Conservation (phyloP, 495 filamentous ascomycete genomes). For the Aspergillus baeticus region DNA sequence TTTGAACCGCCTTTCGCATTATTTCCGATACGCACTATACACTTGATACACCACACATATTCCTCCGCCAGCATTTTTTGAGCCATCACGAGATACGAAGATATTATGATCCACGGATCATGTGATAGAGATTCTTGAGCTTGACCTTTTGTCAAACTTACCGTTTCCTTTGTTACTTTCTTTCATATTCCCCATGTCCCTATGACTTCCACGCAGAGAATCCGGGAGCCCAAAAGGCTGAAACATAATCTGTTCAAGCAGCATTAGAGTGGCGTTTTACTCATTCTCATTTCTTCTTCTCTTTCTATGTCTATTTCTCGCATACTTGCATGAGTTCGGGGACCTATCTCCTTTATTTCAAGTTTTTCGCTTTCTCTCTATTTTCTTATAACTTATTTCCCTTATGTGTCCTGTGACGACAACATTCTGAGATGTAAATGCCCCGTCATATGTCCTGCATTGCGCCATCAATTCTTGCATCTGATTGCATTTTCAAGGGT, state of each 20-base stretch:
- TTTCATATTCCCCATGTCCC: slow-evolving; percentile 15
- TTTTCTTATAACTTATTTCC: slow-evolving; percentile 9
- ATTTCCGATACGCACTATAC: slow-evolving; percentile 14
- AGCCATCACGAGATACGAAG: slow-evolving; percentile 43
- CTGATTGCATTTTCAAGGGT: slow-evolving; percentile 25
- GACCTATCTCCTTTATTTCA: slow-evolving; percentile 18
- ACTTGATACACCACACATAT: slow-evolving; percentile 21
- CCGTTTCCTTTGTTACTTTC: slow-evolving; percentile 22
- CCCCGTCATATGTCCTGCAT: slow-evolving; percentile 30
- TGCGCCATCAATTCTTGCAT: slow-evolving; percentile 28
- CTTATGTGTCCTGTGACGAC: slow-evolving; percentile 8
- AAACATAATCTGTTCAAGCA: slow-evolving; percentile 24
- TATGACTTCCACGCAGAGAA: slow-evolving; percentile 12
- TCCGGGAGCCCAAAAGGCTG: slow-evolving; percentile 16
- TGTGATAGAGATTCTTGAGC: slow-evolving; percentile 46
- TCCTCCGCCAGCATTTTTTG: slow-evolving; percentile 7
- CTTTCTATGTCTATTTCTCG: slow-evolving; percentile 17
- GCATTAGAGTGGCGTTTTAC: slow-evolving; percentile 33
- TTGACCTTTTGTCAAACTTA: slow-evolving; percentile 17
- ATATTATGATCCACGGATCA: slow-evolving; percentile 49
- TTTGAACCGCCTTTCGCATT: slow-evolving; percentile 12
- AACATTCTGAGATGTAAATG: slow-evolving; percentile 17
- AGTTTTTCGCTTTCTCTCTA: slow-evolving; percentile 4
- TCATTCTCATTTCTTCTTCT: slow-evolving; percentile 11
- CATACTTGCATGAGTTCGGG: slow-evolving; percentile 22